phyloP scores from a whole-genome alignment of 257 asterid species.

The Penstemon newberryi region DNA sequence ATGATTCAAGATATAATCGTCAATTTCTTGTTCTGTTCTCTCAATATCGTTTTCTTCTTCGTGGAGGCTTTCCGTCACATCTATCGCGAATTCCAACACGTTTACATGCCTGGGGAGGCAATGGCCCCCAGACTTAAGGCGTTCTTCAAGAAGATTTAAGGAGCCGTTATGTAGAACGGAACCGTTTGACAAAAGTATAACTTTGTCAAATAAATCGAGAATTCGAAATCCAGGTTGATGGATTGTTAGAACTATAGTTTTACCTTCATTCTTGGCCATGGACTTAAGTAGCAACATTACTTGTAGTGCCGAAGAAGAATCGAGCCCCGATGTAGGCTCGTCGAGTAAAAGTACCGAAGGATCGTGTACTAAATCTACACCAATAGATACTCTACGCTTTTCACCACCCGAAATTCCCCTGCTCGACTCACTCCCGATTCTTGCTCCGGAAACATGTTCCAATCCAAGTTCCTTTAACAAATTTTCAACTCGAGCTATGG shows the following conservation, averaged over 20 bases:
- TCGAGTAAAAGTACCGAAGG: constrained; percentile 72
- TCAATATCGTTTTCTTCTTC: constrained; percentile 35
- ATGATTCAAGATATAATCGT: not conserved
- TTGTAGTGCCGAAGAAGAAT: constrained; percentile 68
- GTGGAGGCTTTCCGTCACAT: constrained; percentile 43
- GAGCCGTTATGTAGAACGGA: constrained; percentile 66
- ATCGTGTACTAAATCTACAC: constrained; percentile 70
- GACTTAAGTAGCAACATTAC: constrained; percentile 52
- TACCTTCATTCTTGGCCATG: constrained; percentile 55
- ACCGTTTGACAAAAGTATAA: constrained; percentile 53
- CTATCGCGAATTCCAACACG: constrained; percentile 76
- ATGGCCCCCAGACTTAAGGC: constrained; percentile 46
- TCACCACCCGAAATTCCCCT: constrained; percentile 81
- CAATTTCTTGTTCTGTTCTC: too few relatives aligned
- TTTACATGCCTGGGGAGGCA: constrained; percentile 63
- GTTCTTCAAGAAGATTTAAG: constrained; percentile 50
- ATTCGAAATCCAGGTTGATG: constrained; percentile 85
- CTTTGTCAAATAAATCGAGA: constrained; percentile 62
- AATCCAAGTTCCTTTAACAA: constrained; percentile 65
- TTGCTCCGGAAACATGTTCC: constrained; percentile 43
- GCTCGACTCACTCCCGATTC: constrained; percentile 56
- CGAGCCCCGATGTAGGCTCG: constrained; percentile 91
- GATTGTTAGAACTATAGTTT: constrained; percentile 65
- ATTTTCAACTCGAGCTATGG: constrained; percentile 31
- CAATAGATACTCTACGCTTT: constrained; percentile 74